Conservation (phyloP, 2,329 filamentous ascomycete genomes). For the Meredithiella fracta region DNA sequence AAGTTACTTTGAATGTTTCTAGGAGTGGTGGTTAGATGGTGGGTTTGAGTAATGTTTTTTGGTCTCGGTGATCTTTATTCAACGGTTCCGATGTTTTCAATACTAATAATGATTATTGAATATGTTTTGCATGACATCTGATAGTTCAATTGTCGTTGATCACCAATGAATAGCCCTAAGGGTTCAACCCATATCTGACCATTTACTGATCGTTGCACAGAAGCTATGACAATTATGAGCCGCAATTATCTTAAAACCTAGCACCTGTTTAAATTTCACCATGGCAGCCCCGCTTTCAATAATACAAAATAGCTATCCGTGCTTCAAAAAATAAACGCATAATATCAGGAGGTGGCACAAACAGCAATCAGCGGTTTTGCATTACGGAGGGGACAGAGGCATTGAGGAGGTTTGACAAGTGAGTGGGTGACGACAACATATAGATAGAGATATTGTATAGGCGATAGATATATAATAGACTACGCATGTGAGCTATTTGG, state of each 20-base stretch:
- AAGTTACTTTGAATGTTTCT: too few relatives aligned
- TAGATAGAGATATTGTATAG: background rate
- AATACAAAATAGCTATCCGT: background rate
- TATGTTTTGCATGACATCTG: background rate
- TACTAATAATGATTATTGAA: background rate
- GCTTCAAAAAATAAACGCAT: slow-evolving; percentile 4
- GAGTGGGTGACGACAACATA: too few relatives aligned
- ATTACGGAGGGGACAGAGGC: too few relatives aligned
- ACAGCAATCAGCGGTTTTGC: background rate
- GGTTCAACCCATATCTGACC: background rate
- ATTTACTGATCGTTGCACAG: background rate
- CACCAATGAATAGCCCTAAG: background rate
- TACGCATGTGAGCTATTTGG: background rate
- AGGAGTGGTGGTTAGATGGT: too few relatives aligned
- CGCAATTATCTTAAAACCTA: background rate
- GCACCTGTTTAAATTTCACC: background rate
- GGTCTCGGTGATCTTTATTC: too few relatives aligned
- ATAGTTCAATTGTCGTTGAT: background rate
- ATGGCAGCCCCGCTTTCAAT: background rate
- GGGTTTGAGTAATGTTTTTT: too few relatives aligned
- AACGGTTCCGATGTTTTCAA: background rate
- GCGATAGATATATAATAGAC: background rate
- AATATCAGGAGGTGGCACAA: slow-evolving; percentile 7
- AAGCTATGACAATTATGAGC: background rate
- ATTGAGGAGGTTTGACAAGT: too few relatives aligned